Evolutionary conservation across 257 asterid species (phyloP), one percentile per base, ranked within the genome.

Genomic region (Cynanchum wilfordii): DNA sequence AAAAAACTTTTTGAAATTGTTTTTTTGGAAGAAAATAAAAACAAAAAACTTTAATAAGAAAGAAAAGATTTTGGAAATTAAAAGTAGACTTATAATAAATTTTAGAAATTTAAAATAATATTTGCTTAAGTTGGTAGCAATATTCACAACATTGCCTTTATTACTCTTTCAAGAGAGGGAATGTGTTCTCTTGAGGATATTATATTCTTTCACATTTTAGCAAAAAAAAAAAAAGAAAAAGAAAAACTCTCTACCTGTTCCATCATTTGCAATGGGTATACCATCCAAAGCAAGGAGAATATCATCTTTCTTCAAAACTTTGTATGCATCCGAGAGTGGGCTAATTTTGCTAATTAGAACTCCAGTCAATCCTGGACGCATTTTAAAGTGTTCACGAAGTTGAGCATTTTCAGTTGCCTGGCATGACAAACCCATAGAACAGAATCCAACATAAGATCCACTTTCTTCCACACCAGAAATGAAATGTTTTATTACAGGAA

Each of bases 341-440:
- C 87, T 87, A 76, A 94, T 87, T 84, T 84, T 86, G 84, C 91
- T 89, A 63, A 91, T 84, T 66, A 94, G 94, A 76, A 94, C 96
- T 52, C 98, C 98, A 59, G 97, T 91, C 78, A 86, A 72, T 69
- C 85, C 91, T 70, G 89, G 86, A 70, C 13, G 82, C 96, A 94
- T 86, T 75, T 79, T 72, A 72, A 94, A 91, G 85, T 88, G 89
- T 62, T 86, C 86, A 6, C 93, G 89, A 68, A 91, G 96, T 80
- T 91, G 97, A 47, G 84, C 79, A 81, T 94, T 94, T 86, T 91
- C 96, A 72, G 96, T 88, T 65, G 98, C 86, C 78, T 94, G 98
- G 78, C 97, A 94, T 73, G 98, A 91, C 76, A 94, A 79, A 52
- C 97, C 98, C 88, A 89, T 79, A 59, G 96, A 86, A 85, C 98